Percentiles rank a stretch among this genome's conserved stretches.
Evolutionary conservation across 768 basidiomycete species (phyloP).

Genomic region (Lactarius sanguifluus): DNA sequence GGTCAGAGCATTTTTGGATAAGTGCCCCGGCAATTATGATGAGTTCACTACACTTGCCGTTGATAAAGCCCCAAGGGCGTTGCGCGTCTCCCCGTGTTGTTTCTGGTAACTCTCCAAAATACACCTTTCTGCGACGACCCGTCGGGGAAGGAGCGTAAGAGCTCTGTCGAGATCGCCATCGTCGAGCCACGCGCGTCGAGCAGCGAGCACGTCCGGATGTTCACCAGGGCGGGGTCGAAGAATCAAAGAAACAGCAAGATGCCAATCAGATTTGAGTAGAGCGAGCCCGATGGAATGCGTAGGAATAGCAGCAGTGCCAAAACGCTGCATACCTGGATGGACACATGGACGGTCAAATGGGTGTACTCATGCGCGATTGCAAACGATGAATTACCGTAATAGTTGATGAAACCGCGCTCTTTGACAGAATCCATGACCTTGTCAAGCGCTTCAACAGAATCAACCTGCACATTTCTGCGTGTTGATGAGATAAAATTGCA

Average conservation of each 20-base stretch:
- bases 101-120: slow-evolving; percentile 89
- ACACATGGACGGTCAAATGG: neutral
- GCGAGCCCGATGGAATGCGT: slow-evolving; percentile 94
- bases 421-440: slow-evolving; percentile 76
- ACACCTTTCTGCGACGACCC: slow-evolving; percentile 91
- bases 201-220: slow-evolving; percentile 85
- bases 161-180: slow-evolving; percentile 81
- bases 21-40: neutral
- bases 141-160: slow-evolving; percentile 79
- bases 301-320: slow-evolving; percentile 94
- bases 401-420: slow-evolving; percentile 92
- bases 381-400: slow-evolving; percentile 65
- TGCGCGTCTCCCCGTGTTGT: slow-evolving; percentile 72
- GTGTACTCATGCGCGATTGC: neutral
- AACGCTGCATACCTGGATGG: slow-evolving; percentile 91
- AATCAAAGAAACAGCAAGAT: slow-evolving; percentile 78
- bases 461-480: slow-evolving; percentile 78
- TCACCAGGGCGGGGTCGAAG: slow-evolving; percentile 85
- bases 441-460: slow-evolving; percentile 70
- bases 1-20: neutral
- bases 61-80: slow-evolving; percentile 84
- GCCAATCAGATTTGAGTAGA: slow-evolving; percentile 87
- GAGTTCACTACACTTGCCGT: slow-evolving; percentile 51
- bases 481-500: slow-evolving; percentile 8
- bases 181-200: slow-evolving; percentile 85